Evolutionary conservation across 1,284 basidiomycete species (phyloP), one percentile per base, ranked within the genome.

Genomic region (Fistulinella cinereoalba): DNA sequence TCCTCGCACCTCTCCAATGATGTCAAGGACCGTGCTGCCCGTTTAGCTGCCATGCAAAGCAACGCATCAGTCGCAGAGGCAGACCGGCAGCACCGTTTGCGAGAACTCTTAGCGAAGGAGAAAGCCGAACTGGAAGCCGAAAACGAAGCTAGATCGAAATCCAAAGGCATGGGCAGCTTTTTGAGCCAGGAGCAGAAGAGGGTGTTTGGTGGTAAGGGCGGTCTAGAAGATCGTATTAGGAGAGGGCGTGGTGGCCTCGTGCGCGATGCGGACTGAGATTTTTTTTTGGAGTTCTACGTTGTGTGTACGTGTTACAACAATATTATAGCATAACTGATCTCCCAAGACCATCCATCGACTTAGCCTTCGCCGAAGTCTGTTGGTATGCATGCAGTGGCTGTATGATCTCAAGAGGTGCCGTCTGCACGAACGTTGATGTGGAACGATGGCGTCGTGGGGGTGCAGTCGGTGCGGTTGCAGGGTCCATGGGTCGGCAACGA

Each of bases 11-110:
- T 53, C 51, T 22, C 56, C 57, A 41, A 58, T 18, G 52, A 52
- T 33, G 65, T 62, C 5, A 76, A 80, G 2, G 83, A 87, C 44
- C 87, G 92, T 25, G 84, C 84, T 3, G 88, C 89, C 19, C 83
- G 87, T 25, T 74, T 97, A 16, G 92, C 90, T 0, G 88, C 90
- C 10, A 97, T 97, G 94, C 71, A 83, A 22, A 66, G 77, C 1
- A 80, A 87, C 53, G 94, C 94, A 1, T 66, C 72, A 22, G 64
- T 69, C 15, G 75, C 93, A 72, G 74, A 77, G 31, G 61, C 64
- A 1, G 83, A 90, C 45, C 79, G 91, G n/a, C 78, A 83, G 53
- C 77, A 81, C 53, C 80, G 85, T 32, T 69, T 91, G 10, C 71
- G 77, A 2, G 68, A 67, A 11, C 64, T 89, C 44, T 67, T 88